Evolutionary conservation across 495 filamentous ascomycete species (phyloP), one percentile per base, ranked within the genome.

Genomic region (Tuber calosporum): DNA sequence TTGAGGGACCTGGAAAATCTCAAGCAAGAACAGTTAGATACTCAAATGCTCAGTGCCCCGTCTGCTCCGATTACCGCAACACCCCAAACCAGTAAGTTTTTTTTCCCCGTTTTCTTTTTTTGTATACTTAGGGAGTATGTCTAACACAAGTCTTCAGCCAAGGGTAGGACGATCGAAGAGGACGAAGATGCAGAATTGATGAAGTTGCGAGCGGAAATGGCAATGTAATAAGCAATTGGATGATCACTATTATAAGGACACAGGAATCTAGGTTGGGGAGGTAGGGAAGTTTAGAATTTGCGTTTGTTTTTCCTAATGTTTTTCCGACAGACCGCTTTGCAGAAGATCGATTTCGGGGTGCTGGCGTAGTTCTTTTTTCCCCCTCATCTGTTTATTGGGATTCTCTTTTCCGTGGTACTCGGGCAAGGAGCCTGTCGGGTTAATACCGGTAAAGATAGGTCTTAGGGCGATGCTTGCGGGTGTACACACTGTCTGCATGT

Each of bases 121-220:
- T 26, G 45, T 9, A 13, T 74, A n/a, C 38, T 20, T 43, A 42
- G 38, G 45, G 39, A 69, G 62, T 41, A 77, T 72, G 80, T 85
- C 80, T 26, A 58, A 40, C 66, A 75, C 76, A 42, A 76, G 17
- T 74, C 67, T 37, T 79, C 75, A 84, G 81, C 82, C 66, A 84
- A 83, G 89, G 88, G 87, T 81, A 90, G 89, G 85, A 84, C 85
- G 69, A 89, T 89, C 77, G 82, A 91, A 82, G 94, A 97, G 82
- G 91, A 93, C 80, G 94, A 98, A 81, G 95, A 97, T 82, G 94
- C 90, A 77, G 96, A 99, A 84, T 86, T 99, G 80, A 88, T 89
- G 82, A 97, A 95, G 83, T 83, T 99, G 79, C 93, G 94, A 83
- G 94, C 93, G 58, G 95, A 97, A 84, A 99, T 99, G 95, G 93